Evolutionary conservation across 2,329 filamentous ascomycete species (phyloP).

Genomic region (Alternaria brassicae): DNA sequence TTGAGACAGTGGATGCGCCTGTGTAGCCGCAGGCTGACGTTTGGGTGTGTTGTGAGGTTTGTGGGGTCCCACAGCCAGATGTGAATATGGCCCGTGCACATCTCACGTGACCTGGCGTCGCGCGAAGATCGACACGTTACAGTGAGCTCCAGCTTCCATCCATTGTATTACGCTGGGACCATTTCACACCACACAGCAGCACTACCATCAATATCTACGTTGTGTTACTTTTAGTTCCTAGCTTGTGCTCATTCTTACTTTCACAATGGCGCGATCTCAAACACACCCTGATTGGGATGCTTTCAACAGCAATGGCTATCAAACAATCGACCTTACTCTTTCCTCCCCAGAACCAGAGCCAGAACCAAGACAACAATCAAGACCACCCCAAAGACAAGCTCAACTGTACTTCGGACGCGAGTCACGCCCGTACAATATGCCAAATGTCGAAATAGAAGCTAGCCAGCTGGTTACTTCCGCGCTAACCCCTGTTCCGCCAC

Average conservation of each 20-base stretch:
- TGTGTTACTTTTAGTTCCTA: background rate
- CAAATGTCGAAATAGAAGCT: conserved; percentile 5
- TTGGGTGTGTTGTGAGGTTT: background rate
- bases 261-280: conserved; percentile 10
- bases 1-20: background rate
- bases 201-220: background rate
- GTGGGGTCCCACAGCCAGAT: background rate
- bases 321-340: conserved; percentile 37
- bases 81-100: background rate
- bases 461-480: background rate
- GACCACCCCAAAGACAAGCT: conserved; percentile 15
- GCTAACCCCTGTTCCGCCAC: conserved; percentile 2
- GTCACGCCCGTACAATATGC: background rate
- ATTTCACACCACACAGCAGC: background rate
- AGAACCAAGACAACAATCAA: conserved; percentile 12
- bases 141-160: background rate
- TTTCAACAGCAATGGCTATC: conserved; percentile 7
- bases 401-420: conserved; percentile 22
- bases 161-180: conserved; percentile 3
- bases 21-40: background rate
- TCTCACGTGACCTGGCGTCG: conserved; percentile 9
- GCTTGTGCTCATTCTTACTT: background rate
- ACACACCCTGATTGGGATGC: background rate
- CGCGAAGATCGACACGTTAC: background rate
- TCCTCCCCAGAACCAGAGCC: conserved; percentile 32